Evolutionary conservation across 2,329 filamentous ascomycete genomes (phyloP).

Genomic region (Fonsecaea multimorphosa): DNA sequence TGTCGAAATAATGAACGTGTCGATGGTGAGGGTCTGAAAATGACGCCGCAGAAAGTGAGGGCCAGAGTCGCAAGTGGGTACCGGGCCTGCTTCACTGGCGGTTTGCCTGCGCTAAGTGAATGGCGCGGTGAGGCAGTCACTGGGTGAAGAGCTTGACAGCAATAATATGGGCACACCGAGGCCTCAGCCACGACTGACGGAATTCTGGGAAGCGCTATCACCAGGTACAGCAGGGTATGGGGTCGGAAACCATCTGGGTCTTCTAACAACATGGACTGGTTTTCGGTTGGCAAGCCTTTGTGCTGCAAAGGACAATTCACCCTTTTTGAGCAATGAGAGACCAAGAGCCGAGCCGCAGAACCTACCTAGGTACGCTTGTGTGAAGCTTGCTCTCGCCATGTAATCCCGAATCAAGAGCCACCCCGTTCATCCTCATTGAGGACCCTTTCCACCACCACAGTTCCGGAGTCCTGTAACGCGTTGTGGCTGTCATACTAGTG

Average conservation of each 20-base stretch:
- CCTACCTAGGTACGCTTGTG: background rate
- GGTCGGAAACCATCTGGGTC: background rate
- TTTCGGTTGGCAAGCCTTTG: background rate
- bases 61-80: slow-evolving; percentile 7
- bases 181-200: background rate
- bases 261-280: background rate
- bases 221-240: too few species aligned
- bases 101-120: slow-evolving; percentile 17
- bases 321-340: too few species aligned
- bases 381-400: background rate
- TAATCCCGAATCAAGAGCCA: background rate
- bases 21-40: slow-evolving; percentile 28
- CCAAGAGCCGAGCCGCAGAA: slow-evolving; percentile 1
- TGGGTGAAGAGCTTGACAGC: background rate
- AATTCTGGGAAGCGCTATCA: background rate
- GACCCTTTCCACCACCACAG: background rate
- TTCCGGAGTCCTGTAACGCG: background rate
- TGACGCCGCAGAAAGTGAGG: slow-evolving; percentile 19
- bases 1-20: slow-evolving; percentile 16
- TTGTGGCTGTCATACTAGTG: background rate
- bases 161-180: background rate
- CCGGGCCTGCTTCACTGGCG: slow-evolving; percentile 21
- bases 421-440: background rate
- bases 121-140: background rate
- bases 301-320: background rate